Evolutionary conservation across 352 stramenopile genomes (phyloP), one percentile per base, ranked within the genome.

Genomic region (Phytophthora boehmeriae): DNA sequence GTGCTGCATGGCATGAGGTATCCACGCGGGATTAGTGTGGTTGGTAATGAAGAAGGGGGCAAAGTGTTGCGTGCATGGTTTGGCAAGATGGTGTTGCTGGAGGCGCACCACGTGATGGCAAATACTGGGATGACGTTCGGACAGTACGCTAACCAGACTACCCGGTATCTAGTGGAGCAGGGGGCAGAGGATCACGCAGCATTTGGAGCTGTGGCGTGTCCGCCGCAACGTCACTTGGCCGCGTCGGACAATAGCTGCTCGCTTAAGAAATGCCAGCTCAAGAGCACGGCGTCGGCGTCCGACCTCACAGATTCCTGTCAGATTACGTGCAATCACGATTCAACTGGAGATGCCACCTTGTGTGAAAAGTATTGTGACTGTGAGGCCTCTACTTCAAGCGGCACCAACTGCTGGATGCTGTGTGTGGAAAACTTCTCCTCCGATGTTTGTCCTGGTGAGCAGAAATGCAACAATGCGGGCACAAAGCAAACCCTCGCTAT

Each of bases 1-100:
- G 86, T 95, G 50, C 62, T 83, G 46, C 86, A 95, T 65, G 86
- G 78, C 39, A 94, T 94, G 86, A 71, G 75, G 4, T 89, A 86
- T 52, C 82, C 82, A 14, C 76, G 75, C 25, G 60, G 56, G 0
- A 54, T 89, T 8, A 83, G 67, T 53, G 69, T 78, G 36, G 48
- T 71, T 6, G 65, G 23, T 4, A 58, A 50, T 4, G 47, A 32
- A 9, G 27, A 71, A 49, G 68, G 78, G 55, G 71, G 78, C 62
- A 79, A 66, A 36, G 35, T 89, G 20, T 35, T 86, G 54, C 79
- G 82, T 2, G 76, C 82, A 28, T 91, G 82, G 82, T 89, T 86
- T 49, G 76, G 76, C 54, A 86, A 86, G 55, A 89, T 89, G 79
- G 63, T 89, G 59, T 48, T 89, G 34, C 70, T 89, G 2, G 57